A percentile compares a stretch with the other conserved stretches of the same genome.
phyloP scores from a whole-genome alignment of 2,329 filamentous ascomycete species.

The Trichoderma hamatum region DNA sequence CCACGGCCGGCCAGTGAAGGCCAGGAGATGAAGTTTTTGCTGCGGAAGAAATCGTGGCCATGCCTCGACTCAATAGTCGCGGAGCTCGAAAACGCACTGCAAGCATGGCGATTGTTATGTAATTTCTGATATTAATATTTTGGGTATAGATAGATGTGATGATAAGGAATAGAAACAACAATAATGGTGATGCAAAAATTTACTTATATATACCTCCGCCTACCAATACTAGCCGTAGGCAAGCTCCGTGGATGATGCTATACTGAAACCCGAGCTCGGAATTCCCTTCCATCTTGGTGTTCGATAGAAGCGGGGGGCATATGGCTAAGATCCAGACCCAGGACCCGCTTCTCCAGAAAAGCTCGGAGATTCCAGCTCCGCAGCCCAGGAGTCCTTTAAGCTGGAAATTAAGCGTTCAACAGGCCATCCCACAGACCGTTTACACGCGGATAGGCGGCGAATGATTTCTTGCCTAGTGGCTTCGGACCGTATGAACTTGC shows the following conservation, averaged over 20 bases:
- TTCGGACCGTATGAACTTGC: constrained; percentile 36
- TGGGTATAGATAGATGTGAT: background rate
- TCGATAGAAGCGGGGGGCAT: constrained; percentile 9
- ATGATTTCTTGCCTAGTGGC: constrained; percentile 39
- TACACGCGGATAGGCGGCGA: constrained; percentile 40
- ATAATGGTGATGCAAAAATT: background rate
- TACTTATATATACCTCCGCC: constrained; percentile 3
- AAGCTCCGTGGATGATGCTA: constrained; percentile 13
- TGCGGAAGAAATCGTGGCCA: constrained; percentile 15
- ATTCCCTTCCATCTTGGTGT: constrained; percentile 28
- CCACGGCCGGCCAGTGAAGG: constrained; percentile 27
- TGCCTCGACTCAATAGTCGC: constrained; percentile 6
- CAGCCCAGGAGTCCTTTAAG: constrained; percentile 38
- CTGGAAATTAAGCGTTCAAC: constrained; percentile 41
- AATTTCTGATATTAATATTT: background rate
- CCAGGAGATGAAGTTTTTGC: background rate
- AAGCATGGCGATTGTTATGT: background rate
- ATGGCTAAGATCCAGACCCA: constrained; percentile 20
- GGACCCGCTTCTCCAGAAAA: constrained; percentile 17
- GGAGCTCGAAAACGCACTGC: constrained; percentile 19
- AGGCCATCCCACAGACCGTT: constrained; percentile 45
- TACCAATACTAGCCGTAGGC: background rate
- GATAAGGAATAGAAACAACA: background rate
- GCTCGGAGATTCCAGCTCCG: constrained; percentile 12
- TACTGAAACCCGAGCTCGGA: constrained; percentile 39